Evolutionary conservation across 2,329 filamentous ascomycete genomes (phyloP).

Genomic region (Aphanoascus verrucosus): DNA sequence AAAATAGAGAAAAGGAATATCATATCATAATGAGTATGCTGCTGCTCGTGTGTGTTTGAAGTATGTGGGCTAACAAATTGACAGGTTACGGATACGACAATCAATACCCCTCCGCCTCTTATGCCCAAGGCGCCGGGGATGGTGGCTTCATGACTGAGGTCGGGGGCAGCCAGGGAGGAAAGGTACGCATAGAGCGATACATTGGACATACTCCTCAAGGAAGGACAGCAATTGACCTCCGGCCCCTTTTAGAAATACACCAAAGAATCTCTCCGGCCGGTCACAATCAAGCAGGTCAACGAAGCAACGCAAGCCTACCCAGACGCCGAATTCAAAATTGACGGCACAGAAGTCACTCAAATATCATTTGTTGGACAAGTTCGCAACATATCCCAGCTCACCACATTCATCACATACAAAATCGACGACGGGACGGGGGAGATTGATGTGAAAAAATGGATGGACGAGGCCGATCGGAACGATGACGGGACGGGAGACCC

Average conservation of each 20-base stretch:
- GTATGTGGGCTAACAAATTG: background rate
- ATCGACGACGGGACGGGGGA: constrained; percentile 90
- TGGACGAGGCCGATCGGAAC: constrained; percentile 40
- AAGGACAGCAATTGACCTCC: constrained; percentile 2
- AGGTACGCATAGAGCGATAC: constrained; percentile 29
- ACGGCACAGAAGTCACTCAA: constrained; percentile 61
- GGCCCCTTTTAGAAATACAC: background rate
- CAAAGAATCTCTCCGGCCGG: constrained; percentile 54
- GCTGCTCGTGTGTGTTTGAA: background rate
- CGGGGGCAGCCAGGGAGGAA: constrained; percentile 38
- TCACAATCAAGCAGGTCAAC: constrained; percentile 89
- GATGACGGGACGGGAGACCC: constrained; percentile 32
- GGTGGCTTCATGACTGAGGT: constrained; percentile 49
- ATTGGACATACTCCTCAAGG: background rate
- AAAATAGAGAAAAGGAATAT: background rate
- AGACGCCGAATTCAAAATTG: constrained; percentile 70
- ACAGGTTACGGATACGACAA: constrained; percentile 29
- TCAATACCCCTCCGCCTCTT: constrained; percentile 46
- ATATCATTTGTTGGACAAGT: constrained; percentile 85
- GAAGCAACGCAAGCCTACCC: constrained; percentile 68
- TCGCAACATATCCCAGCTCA: constrained; percentile 71
- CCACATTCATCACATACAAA: constrained; percentile 84
- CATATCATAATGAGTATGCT: constrained; percentile 14
- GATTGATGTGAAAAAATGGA: constrained; percentile 57
- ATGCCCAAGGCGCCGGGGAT: constrained; percentile 44